A percentile compares a stretch with the other conserved stretches of the same genome.
These are phyloP conservation scores for Tetraselmis chui DNA, from an alignment of 139 green algal genomes.

Conservation along the genomic window DNA sequence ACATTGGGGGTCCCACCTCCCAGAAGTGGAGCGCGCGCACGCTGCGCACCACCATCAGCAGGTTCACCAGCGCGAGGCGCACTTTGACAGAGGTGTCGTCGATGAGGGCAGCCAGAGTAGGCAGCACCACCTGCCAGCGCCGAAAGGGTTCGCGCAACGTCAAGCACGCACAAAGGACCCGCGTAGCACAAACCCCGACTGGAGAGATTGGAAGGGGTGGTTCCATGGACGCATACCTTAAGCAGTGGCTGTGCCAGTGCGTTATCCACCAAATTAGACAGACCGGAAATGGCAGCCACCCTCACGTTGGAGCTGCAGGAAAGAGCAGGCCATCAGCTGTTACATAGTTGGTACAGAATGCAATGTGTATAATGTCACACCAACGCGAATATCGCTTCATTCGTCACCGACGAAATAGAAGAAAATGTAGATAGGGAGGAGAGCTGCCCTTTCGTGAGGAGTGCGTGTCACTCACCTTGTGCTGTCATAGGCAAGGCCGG, in stretches of 20 bases:
- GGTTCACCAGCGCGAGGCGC: constrained; percentile 44
- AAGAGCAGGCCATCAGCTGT: too few species aligned
- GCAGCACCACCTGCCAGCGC: constrained; percentile 48
- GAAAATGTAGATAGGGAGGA: too few species aligned
- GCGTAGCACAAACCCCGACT: neutral
- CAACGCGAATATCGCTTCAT: too few species aligned
- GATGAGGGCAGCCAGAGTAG: constrained; percentile 41
- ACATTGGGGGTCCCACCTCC: too few species aligned
- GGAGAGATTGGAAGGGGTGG: neutral
- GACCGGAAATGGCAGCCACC: constrained; percentile 45
- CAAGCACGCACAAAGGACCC: neutral
- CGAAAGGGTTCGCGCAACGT: too few species aligned
- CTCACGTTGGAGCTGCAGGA: constrained; percentile 36
- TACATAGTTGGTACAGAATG: too few species aligned
- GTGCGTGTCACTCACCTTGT: too few species aligned
- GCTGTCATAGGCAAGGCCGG: too few species aligned
- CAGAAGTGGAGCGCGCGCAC: constrained; percentile 47
- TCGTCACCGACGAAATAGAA: too few species aligned
- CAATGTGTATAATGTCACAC: too few species aligned
- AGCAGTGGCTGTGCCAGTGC: constrained; percentile 63
- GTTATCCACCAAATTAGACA: constrained; percentile 57
- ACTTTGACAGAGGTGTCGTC: constrained; percentile 40
- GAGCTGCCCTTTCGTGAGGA: too few species aligned
- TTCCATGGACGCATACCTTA: constrained; percentile 17
- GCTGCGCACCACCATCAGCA: constrained; percentile 46